Evolutionary conservation across 805 yeast species (phyloP), one percentile per base, ranked within the genome.

Genomic region (Lipomyces spencermartinsiae): DNA sequence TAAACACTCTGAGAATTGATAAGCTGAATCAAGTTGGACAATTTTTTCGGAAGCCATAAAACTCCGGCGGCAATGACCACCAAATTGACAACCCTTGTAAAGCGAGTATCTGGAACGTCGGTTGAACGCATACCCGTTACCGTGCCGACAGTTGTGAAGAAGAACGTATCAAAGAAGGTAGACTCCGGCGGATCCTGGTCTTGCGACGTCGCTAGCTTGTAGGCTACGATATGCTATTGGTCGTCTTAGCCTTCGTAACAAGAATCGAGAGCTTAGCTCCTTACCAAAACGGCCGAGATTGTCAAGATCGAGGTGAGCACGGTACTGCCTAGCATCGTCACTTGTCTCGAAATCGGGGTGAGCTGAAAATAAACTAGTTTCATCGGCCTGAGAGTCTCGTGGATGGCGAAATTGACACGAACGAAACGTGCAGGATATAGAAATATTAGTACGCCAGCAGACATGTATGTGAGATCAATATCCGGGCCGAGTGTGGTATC

Each of bases 121-220:
- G 68, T 57, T 8, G 64, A 46, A 5, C 61, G 58, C 33, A 65
- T 33, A 7, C 64, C 64, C 5, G 68, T 60, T 39, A 65, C 61
- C 10, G 68, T 61, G 25, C 68, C 68, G 31, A 65, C 59, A 3
- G 62, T 59, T 1, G 68, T 65, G 64, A 65, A 65, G 61, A 65
- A 65, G 61, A 65, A 65, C 6, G 68, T 39, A 64, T 65, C 68
- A 39, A 65, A 65, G 46, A 60, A 60, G 9, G 64, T 61, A 9
- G 61, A 57, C n/a, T 29, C 62, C 12, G 61, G 63, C 4, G 61
- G 55, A 5, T 61, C 59, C 16, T n/a, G 29, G 37, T 49, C 55
- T 34, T 55, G 60, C 14, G 58, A 43, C 7, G 59, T 53, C 9
- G 58, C 56, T 4, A 46, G 35, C 54, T 65, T 60, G 33, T 65